A percentile compares a stretch with the other conserved stretches of the same genome.
Evolutionary conservation across 148 eudicot genomes (phyloP).

Genomic region (Rhododendron ferrugineum): DNA sequence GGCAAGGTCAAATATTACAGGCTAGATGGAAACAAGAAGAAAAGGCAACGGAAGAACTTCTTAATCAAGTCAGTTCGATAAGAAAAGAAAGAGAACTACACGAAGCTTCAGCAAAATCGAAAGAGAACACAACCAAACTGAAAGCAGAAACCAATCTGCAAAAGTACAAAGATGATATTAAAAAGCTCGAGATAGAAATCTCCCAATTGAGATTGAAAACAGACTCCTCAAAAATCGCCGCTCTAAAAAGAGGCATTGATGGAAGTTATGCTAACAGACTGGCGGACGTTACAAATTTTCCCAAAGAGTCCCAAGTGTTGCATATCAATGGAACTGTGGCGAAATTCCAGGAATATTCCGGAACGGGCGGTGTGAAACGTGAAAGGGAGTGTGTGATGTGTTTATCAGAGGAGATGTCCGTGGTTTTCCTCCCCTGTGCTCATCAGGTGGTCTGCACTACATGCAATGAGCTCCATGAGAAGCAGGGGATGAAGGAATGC

Average conservation of each 20-base stretch:
- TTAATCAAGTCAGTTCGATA: conserved; percentile 42
- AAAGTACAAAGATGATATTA: conserved; percentile 59
- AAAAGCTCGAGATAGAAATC: conserved; percentile 66
- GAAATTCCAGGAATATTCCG: conserved; percentile 30
- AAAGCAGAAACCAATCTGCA: conserved; percentile 65
- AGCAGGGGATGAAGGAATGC: conserved; percentile 98
- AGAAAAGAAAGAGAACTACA: conserved; percentile 65
- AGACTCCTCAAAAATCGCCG: conserved; percentile 88
- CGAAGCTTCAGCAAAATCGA: conserved; percentile 54
- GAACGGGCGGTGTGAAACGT: conserved; percentile 65
- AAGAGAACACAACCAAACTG: conserved; percentile 47
- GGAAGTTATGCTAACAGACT: conserved; percentile 49
- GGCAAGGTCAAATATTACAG: conserved; percentile 29
- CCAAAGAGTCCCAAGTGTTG: conserved; percentile 23
- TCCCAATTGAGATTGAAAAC: conserved; percentile 56
- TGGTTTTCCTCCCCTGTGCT: conserved; percentile 95
- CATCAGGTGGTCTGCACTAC: conserved; percentile 89
- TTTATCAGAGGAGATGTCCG: conserved; percentile 90
- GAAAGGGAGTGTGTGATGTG: conserved; percentile 99
- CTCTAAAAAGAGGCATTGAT: conserved; percentile 63
- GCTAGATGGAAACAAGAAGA: conserved; percentile 72
- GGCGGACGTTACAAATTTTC: conserved; percentile 21
- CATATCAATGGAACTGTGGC: conserved; percentile 16
- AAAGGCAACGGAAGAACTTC: conserved; percentile 58
- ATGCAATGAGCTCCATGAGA: conserved; percentile 94